Evolutionary conservation across 2,329 filamentous ascomycete species (phyloP), one percentile per base, ranked within the genome.

Genomic region (Neopestalotiopsis sp.): DNA sequence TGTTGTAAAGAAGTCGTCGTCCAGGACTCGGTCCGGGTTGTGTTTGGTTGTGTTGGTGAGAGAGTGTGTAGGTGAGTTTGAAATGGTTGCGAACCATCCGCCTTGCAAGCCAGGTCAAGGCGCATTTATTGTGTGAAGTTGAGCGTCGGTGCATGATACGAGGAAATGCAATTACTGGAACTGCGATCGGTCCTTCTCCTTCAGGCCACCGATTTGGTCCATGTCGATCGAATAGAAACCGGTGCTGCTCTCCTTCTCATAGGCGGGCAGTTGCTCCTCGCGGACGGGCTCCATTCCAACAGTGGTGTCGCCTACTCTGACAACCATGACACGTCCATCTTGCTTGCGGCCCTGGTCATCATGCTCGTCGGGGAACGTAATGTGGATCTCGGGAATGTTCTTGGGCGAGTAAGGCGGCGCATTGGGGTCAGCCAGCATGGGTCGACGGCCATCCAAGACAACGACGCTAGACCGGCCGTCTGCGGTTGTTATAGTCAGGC

Each of bases 331-430:
- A 40, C 95, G 91, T 42, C 95, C 95, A 73, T 92, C 94, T 84
- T 92, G 92, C 75, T 88, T 88, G 81, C 91, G 94, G 74, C 95
- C 95, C 67, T 89, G 84, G 74, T 94, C 93, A 78, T 98, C 95
- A 74, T 97, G 91, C 85, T 98, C 96, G 75, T 97, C 94, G 17
- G 96, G 96, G 85, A 99, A 98, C 45, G 96, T 98, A 81, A 99
- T 97, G 82, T 95, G 94, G 77, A 99, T 99, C 83, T 98, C 93
- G 24, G 96, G 96, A 34, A 98, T 88, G 73, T 92, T 92, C 81
- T 89, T 93, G n/a, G 92, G 91, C 60, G 92, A 93, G 75, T 92
- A 85, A 28, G 95, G 93, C 17, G 94, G 91, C 71, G 90, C 92
- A 70, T 88, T 85, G 40, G 93, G 92, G 81, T 93, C 93, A 72